These are phyloP conservation scores for Mentha longifolia DNA, from an alignment of 257 asterid genomes.

Conservation along the genomic window DNA sequence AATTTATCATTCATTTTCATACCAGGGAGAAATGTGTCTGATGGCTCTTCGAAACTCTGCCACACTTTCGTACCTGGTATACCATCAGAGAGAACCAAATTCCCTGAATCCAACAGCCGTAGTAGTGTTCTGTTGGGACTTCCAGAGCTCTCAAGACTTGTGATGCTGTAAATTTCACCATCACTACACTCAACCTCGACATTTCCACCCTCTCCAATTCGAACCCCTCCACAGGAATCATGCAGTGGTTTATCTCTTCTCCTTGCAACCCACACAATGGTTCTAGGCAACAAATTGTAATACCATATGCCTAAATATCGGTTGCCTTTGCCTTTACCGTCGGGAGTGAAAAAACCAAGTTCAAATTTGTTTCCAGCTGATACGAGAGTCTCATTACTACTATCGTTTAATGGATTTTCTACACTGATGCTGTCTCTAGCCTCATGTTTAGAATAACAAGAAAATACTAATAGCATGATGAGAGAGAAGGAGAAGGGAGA, in stretches of 20 bases:
- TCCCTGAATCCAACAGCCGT: constrained; percentile 53
- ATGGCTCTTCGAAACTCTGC: constrained; percentile 51
- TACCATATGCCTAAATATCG: constrained; percentile 60
- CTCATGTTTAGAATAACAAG: constrained; percentile 19
- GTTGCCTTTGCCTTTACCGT: not conserved
- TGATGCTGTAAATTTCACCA: not conserved
- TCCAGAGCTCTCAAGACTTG: not conserved
- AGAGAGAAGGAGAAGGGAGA: not conserved
- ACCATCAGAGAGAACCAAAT: constrained; percentile 43
- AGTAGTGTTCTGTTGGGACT: constrained; percentile 31
- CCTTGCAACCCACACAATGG: constrained; percentile 60
- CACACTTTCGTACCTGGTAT: constrained; percentile 32
- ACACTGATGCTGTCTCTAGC: constrained; percentile 43
- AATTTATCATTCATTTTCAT: constrained; percentile 39
- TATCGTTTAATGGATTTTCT: too few relatives aligned
- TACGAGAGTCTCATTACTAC: constrained; percentile 37
- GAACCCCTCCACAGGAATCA: constrained; percentile 10
- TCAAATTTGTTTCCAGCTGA: constrained; percentile 47
- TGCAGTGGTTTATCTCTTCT: constrained; percentile 20
- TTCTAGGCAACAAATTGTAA: constrained; percentile 16
- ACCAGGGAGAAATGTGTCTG: constrained; percentile 55
- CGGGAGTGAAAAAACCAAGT: constrained; percentile 50
- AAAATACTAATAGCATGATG: not conserved
- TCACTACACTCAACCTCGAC: constrained; percentile 11
- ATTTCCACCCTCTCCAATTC: constrained; percentile 43